Evolutionary conservation across 768 basidiomycete species (phyloP).

Genomic region (Phaeolepiota aurea): DNA sequence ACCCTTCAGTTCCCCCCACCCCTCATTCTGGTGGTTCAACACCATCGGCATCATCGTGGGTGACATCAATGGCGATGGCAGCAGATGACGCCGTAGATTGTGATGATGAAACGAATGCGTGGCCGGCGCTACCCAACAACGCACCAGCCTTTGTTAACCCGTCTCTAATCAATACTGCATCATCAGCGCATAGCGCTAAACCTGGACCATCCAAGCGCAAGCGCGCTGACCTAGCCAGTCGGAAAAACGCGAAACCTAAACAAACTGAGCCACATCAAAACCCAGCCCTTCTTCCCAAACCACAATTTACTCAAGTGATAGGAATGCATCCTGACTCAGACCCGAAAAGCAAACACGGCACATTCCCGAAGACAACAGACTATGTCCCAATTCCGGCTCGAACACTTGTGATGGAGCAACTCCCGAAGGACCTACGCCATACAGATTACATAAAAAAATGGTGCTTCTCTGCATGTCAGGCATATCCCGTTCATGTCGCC

Average conservation of each 20-base stretch:
- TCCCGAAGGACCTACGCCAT: constrained; percentile 41
- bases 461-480: constrained; percentile 28
- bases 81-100: constrained; percentile 10
- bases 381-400: constrained; percentile 40
- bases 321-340: constrained; percentile 40
- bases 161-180: neutral
- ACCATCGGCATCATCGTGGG: constrained; percentile 23
- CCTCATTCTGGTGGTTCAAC: neutral
- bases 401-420: constrained; percentile 48
- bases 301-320: constrained; percentile 20
- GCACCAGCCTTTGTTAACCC: neutral
- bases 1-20: neutral
- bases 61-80: constrained; percentile 32
- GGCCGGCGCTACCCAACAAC: neutral
- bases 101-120: neutral
- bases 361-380: constrained; percentile 22
- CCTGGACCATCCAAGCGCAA: neutral
- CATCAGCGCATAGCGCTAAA: neutral
- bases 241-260: neutral
- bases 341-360: constrained; percentile 36
- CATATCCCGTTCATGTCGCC: constrained; percentile 28
- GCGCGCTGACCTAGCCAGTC: neutral
- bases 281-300: constrained; percentile 10
- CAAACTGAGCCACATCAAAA: neutral
- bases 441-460: constrained; percentile 33